phyloP scores from a whole-genome alignment of 148 eudicot genomes.

The Rhododendron griersonianum region DNA sequence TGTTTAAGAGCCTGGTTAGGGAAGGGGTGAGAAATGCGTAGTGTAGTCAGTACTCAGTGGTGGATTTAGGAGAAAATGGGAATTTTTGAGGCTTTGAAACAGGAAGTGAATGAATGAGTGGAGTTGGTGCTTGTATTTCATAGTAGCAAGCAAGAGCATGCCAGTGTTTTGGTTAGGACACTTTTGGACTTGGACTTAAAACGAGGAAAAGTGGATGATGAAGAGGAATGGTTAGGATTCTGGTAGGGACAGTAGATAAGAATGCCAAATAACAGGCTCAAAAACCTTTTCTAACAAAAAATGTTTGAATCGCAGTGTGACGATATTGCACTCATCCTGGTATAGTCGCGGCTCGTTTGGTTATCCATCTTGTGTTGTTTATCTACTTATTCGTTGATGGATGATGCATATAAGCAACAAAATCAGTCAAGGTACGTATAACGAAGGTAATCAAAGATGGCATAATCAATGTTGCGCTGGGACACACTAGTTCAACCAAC shows the following conservation, averaged over 20 bases:
- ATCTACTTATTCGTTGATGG: neutral
- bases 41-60: neutral
- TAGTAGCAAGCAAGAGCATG: neutral
- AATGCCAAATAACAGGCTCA: neutral
- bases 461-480: neutral
- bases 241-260: neutral
- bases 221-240: conserved; percentile 17
- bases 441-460: neutral
- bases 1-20: neutral
- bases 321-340: neutral
- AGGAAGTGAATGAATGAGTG: neutral
- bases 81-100: neutral
- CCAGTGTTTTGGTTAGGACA: neutral
- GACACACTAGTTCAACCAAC: neutral
- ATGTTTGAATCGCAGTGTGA: neutral
- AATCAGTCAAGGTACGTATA: neutral
- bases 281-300: neutral
- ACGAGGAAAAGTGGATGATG: neutral
- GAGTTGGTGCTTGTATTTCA: conserved; percentile 12
- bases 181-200: neutral
- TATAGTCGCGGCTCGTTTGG: neutral
- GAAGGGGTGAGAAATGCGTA: neutral
- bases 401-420: neutral
- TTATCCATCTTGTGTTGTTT: neutral
- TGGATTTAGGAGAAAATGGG: neutral